Base-by-base conservation (phyloP, 345 rosid species). In the Adansonia digitata region DNA sequence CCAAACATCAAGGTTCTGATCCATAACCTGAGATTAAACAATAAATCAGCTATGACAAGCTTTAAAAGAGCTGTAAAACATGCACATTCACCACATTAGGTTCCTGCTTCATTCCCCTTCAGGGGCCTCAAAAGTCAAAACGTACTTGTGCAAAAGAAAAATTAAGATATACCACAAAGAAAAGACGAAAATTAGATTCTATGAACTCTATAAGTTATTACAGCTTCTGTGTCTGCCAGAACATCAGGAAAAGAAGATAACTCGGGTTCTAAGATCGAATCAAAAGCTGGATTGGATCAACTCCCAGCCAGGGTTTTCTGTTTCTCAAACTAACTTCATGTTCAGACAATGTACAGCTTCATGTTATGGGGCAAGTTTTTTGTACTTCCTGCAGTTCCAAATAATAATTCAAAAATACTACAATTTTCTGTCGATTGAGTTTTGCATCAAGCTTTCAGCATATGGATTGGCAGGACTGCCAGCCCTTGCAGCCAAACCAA, bases 1-100 rank as follows among this genome's bases (percentile, higher is more conserved):
- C 98, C 97, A 88, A 72, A 85, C 87, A 72, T 94, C 97, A 69
- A 94, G 85, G 79, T 92, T 91, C 82, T 94, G 98, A 82, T 92
- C 97, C 20, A 91, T 83, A 80, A 91, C 98, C 98, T 94, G 91
- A 86, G 78, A 74, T 62, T 67, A 71, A 80, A 77, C 31, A 51
- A 26, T 52, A 77, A 67, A 71, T 68, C 73, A 79, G 34, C 70
- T 46, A 53, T 64, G 24, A 73, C 46, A 61, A 24, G 27, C 42
- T 71, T 53, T 48, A 27, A 69, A 13, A 66, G 18, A 75, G 40
- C 48, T 17, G 43, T 3, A 34, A 24, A 60, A 61, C 53, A 74
- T 49, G 48, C 37, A 73, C 55, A 45, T 34, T 64, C 43, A 80
- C 69, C 52, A 53, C 27, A 59, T 31, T 46, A 40, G 42, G 20